A percentile compares a stretch with the other conserved stretches of the same genome.
Evolutionary conservation across 768 basidiomycete species (phyloP).

Genomic region (Sarcodon sp.): DNA sequence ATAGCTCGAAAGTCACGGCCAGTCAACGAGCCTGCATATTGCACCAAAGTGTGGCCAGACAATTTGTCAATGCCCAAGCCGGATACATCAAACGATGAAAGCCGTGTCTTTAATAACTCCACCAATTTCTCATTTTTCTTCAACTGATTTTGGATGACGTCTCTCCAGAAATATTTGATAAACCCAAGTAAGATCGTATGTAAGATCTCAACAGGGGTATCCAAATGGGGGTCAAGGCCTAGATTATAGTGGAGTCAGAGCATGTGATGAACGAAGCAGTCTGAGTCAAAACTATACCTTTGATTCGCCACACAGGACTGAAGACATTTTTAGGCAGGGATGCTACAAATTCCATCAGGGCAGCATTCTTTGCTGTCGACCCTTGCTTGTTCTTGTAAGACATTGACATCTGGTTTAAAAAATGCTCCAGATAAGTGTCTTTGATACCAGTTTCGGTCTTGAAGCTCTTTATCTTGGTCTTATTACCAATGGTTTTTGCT

Average conservation of each 20-base stretch:
- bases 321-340: conserved; percentile 18
- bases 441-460: conserved; percentile 11
- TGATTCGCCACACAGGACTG: conserved; percentile 10
- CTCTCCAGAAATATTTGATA: conserved; percentile 24
- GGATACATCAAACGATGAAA: conserved; percentile 11
- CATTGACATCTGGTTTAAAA: conserved; percentile 6
- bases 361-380: conserved; percentile 1
- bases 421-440: conserved; percentile 8
- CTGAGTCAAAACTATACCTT: conserved; percentile 19
- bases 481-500: conserved; percentile 4
- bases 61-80: conserved; percentile 14
- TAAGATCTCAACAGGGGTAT: conserved; percentile 25
- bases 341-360: conserved; percentile 10
- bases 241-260: not conserved
- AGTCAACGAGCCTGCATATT: conserved; percentile 19
- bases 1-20: conserved; percentile 22
- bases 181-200: conserved; percentile 27
- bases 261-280: conserved; percentile 10
- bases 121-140: conserved; percentile 9
- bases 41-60: conserved; percentile 15
- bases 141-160: conserved; percentile 3
- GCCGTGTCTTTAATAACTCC: conserved; percentile 12
- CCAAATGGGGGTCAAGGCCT: conserved; percentile 12
- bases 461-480: conserved; percentile 1
- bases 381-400: conserved; percentile 5